phyloP scores from a whole-genome alignment of 2,329 filamentous ascomycete species.

The Colletotrichum sp. region DNA sequence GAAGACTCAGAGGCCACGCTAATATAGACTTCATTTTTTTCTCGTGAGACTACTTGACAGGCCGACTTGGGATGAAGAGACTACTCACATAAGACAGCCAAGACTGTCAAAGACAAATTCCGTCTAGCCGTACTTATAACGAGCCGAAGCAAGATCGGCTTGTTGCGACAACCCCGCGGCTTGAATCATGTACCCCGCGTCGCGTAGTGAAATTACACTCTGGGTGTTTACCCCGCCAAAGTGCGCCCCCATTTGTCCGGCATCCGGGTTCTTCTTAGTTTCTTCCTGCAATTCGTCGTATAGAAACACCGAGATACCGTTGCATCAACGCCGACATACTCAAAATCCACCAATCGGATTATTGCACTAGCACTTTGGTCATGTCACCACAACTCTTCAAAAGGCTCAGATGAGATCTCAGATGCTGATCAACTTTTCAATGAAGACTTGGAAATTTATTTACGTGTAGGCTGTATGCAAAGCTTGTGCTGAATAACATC shows the following conservation, averaged over 20 bases:
- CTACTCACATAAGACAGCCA: too few relatives aligned
- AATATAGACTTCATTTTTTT: background rate
- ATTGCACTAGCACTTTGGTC: background rate
- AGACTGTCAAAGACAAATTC: background rate
- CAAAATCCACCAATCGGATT: conserved; percentile 1
- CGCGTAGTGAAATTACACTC: background rate
- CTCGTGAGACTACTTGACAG: background rate
- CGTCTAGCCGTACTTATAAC: background rate
- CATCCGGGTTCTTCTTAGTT: background rate
- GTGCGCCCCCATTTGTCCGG: background rate
- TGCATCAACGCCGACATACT: background rate
- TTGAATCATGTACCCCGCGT: background rate
- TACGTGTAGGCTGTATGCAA: background rate
- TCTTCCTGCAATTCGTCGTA: background rate
- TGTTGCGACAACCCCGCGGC: background rate
- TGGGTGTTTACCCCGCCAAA: background rate
- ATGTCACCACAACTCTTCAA: background rate
- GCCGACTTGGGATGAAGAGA: background rate
- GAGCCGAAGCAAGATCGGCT: background rate
- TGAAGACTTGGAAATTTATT: background rate
- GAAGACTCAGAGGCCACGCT: background rate
- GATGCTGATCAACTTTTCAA: background rate
- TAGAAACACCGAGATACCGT: background rate
- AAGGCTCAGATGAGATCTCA: background rate
- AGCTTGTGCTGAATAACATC: background rate